Base-by-base conservation (phyloP, 1,284 basidiomycete genomes). In the Malassezia sympodialis region DNA sequence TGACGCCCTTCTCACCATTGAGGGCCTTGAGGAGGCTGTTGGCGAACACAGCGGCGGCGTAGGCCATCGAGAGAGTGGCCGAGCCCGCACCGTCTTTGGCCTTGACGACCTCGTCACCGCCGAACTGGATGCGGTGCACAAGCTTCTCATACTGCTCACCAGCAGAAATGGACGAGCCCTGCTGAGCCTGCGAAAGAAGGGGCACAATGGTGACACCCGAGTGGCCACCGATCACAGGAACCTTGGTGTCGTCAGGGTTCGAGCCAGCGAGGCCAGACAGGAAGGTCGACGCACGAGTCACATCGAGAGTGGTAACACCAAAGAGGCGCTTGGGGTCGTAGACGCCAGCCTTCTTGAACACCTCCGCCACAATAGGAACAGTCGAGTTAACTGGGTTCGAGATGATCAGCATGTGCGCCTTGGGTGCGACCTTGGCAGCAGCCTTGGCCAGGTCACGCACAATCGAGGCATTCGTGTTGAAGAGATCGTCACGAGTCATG, bases 401-500 rank as follows among this genome's bases (percentile, higher is more conserved):
- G 76, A 96, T 96, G 79, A 98, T 85, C 69, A 89, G 83, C 72
- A 98, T 81, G 79, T 88, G 84, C 24, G 93, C 93, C 58, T 88
- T 84, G 61, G 93, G 93, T 47, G 87, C 79, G 58, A 88, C 84
- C 67, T 88, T 85, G 69, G 84, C 88, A 62, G 91, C 83, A 30
- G 88, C 85, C 60, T 85, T 79, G 49, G 93, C 91, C 62, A 98
- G 86, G 80, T 94, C 90, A 55, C 90, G 88, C 70, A 96, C 90
- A 76, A 98, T 93, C 60, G 87, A 89, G 52, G 89, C 89, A 76
- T 93, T 91, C 64, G 88, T 90, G 80, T 91, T 93, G 85, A 98
- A 99, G 61, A 99, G 87, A 77, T 98, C 93, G 76, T 99, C 93
- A 79, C 94, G 89, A 78, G 86, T 89, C 90, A 90, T 89, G 28